Evolutionary conservation across 2,329 filamentous ascomycete genomes (phyloP), one percentile per base, ranked within the genome.

Genomic region (Cladorrhinum sp.): DNA sequence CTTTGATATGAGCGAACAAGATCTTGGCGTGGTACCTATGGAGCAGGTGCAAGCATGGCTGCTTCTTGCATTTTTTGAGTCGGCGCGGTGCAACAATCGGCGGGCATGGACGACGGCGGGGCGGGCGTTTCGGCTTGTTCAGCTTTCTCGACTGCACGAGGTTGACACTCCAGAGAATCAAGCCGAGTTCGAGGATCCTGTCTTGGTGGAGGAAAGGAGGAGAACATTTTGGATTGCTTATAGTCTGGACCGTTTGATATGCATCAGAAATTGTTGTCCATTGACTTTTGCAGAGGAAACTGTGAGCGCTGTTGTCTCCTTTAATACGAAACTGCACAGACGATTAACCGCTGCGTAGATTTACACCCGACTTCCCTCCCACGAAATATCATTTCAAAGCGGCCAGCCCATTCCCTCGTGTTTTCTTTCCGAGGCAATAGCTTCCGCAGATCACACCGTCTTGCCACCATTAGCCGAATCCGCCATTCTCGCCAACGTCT

Each of bases 71-170:
- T 64, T 64, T 39, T 69, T 68, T 57, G 69, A 70, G 58, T 60
- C 70, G 39, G 57, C 64, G 9, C 60, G 66, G 3, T 62, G 60
- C 1, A 66, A 61, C 16, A 67, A 65, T 55, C 60, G 65, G 12
- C 60, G 68, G 0, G 68, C 61, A 1, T 78, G 70, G 53, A 74
- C 74, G 1, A 80, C 67, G 1, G 71, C 72, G 3, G 76, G 68
- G 0, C 76, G 71, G 0, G 72, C 70, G 8, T 74, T 73, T 53
- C 71, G 71, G 2, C 69, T 73, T 60, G 74, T 73, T 2, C 69
- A 70, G 36, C 62, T 69, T 1, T 58, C 61, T 0, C 60, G 62
- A 1, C 51, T 69, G 1, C 59, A 67, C 24, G 65, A 67, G 3
- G 36, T 69, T 10, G 62, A 67, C 26, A 58, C 49, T 7, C 58